Evolutionary conservation across 352 stramenopile species (phyloP), one percentile per base, ranked within the genome.

Genomic region (Plasmopara muralis): DNA sequence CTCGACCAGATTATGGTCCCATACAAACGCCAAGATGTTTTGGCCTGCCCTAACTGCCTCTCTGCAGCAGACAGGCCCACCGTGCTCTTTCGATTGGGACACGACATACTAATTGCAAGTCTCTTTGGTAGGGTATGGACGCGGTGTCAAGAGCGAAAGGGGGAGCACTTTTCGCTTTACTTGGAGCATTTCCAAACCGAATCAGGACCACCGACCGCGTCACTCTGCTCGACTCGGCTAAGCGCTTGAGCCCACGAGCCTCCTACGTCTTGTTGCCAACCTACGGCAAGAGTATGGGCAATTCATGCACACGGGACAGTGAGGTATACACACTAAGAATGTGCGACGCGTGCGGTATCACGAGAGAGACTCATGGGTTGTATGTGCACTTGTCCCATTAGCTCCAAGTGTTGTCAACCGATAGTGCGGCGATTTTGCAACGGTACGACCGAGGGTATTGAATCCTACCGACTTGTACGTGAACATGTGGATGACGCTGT

Each of bases 361-460:
- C 29, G 42, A 18, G 28, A 6, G 43, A 13, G 20, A 28, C 15
- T 18, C 29, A 25, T 25, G 20, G 20, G 20, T 25, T 25, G 20
- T 25, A 25, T 25, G 20, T 25, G 20, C 20, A 25, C 20, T 25
- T 25, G 20, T 25, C 20, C 20, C 20, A 25, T 15, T 16, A 89
- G 78, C 76, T 64, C 12, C 74, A 89, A 68, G 78, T 89, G 41
- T 57, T 87, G 12, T 60, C 83, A 39, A 89, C 70, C 45, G 70
- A 85, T 58, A 57, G 68, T 12, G 65, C 67, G 31, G 64, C 65
- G 42, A 67, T 66, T 30, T 57, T 70, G 18, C 59, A 81, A 58
- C 68, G 65, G 66, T 84, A 12, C 10, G 30, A 28, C 20, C 53
- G 31, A 30, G 55, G 47, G 57, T 42, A 38, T 55, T 42, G 49